A percentile compares a stretch with the other conserved stretches of the same genome.
Conservation (phyloP, 192 early-diverging fungal species). For the Coemansia sp. region DNA sequence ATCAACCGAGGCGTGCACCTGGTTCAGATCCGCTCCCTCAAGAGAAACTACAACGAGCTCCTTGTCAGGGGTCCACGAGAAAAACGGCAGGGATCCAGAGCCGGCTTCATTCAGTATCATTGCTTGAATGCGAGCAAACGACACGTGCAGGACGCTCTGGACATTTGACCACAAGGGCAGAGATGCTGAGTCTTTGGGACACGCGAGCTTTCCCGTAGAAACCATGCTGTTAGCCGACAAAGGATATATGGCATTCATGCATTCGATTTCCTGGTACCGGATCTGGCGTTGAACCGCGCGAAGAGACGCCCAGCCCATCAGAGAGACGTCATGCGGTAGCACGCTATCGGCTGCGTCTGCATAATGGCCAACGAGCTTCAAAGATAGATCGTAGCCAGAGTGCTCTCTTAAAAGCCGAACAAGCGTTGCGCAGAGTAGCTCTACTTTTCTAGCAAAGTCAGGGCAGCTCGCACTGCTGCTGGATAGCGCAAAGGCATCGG, state of each 20-base stretch:
- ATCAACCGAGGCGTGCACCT: background rate
- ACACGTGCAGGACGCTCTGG: slow-evolving; percentile 5
- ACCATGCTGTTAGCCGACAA: background rate
- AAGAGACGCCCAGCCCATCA: slow-evolving; percentile 42
- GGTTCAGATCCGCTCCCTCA: background rate
- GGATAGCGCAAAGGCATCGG: slow-evolving; percentile 2
- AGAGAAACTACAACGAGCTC: background rate
- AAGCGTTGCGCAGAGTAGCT: slow-evolving; percentile 12
- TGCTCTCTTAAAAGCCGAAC: slow-evolving; percentile 7
- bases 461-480: background rate
- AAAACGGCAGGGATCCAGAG: background rate
- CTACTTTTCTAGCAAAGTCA: background rate
- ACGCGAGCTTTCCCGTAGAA: background rate
- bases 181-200: background rate
- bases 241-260: background rate
- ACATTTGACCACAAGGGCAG: slow-evolving; percentile 13
- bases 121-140: slow-evolving; percentile 15
- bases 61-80: slow-evolving; percentile 9
- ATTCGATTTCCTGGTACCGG: slow-evolving; percentile 14
- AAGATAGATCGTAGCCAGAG: slow-evolving; percentile 1
- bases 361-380: background rate
- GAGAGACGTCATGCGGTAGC: slow-evolving; percentile 38
- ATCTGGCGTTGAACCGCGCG: slow-evolving; percentile 18
- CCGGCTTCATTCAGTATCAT: slow-evolving; percentile 7
- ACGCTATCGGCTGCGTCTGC: slow-evolving; percentile 12